Evolutionary conservation across 1,139 yeast genomes (phyloP).

Genomic region (Suhomyces chickasaworum): DNA sequence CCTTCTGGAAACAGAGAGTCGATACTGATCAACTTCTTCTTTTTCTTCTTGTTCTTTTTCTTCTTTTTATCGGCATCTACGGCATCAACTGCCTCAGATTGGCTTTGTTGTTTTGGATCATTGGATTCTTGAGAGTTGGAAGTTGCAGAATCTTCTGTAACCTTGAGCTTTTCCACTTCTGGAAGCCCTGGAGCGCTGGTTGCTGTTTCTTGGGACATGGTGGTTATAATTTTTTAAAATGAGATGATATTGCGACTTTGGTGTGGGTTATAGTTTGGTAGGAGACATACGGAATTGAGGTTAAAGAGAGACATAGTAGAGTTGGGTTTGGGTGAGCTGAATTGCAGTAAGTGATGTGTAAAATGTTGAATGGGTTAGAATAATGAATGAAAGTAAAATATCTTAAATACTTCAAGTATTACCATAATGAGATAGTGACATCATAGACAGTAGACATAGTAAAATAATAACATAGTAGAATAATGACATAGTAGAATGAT

Average conservation of each 20-base stretch:
- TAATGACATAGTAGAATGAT: too few relatives aligned
- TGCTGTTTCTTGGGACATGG: conserved; percentile 4
- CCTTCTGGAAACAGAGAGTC: conserved; percentile 70
- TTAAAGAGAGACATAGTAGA: too few relatives aligned
- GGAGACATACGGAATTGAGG: too few relatives aligned
- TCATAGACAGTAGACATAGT: too few relatives aligned
- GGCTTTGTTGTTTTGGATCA: conserved; percentile 27
- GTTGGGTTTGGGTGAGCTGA: too few relatives aligned
- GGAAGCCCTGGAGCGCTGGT: conserved; percentile 2
- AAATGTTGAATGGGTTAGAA: too few relatives aligned
- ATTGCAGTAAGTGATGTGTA: too few relatives aligned
- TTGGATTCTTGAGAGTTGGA: conserved; percentile 3
- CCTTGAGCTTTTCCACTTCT: conserved; percentile 8
- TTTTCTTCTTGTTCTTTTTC: conserved; percentile 45
- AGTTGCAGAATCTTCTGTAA: conserved; percentile 7
- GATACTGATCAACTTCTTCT: conserved; percentile 57
- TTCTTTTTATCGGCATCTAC: conserved; percentile 13
- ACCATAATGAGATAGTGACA: too few relatives aligned
- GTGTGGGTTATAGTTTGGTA: not conserved
- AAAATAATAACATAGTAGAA: too few relatives aligned
- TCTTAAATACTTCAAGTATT: too few relatives aligned
- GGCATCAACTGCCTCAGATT: conserved; percentile 44
- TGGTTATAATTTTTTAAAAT: conserved; percentile 1
- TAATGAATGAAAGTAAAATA: too few relatives aligned
- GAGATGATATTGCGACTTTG: not conserved